These are phyloP conservation scores for Botrytis porri DNA, from an alignment of 2,329 filamentous ascomycete species.

Conservation along the genomic window DNA sequence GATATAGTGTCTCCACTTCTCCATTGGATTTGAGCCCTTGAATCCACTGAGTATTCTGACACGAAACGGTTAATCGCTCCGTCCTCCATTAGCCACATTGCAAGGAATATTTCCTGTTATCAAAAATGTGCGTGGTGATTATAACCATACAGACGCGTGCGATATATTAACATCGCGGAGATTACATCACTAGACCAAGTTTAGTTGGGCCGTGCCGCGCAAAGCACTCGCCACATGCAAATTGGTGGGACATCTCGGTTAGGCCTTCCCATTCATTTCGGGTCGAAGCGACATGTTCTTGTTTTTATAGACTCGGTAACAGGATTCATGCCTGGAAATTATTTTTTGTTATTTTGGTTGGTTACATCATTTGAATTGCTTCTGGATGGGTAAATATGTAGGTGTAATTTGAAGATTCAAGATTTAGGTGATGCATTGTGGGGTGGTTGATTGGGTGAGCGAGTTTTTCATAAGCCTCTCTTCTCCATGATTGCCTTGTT, in stretches of 20 bases:
- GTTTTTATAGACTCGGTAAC: constrained; percentile 48
- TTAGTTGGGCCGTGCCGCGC: constrained; percentile 67
- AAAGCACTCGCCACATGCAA: background rate
- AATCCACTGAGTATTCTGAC: background rate
- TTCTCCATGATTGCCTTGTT: background rate
- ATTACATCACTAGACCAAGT: constrained; percentile 18
- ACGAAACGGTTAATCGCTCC: constrained; percentile 5
- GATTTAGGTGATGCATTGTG: background rate
- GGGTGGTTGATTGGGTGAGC: background rate
- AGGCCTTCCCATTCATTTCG: constrained; percentile 8
- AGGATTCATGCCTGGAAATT: background rate
- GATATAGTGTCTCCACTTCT: background rate
- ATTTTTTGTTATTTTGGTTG: background rate
- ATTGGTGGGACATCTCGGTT: background rate
- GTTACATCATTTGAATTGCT: background rate
- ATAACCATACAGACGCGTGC: constrained; percentile 2
- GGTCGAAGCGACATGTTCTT: constrained; percentile 48
- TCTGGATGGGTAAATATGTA: background rate
- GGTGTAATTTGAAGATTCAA: background rate
- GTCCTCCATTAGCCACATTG: constrained; percentile 1
- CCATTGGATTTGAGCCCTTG: background rate
- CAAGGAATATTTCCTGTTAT: constrained; percentile 17
- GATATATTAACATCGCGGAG: constrained; percentile 11
- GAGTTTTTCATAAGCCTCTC: background rate
- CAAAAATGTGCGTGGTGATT: background rate